phyloP scores from a whole-genome alignment of 208 protist genomes.

The Leptomonas pyrrhocoris region DNA sequence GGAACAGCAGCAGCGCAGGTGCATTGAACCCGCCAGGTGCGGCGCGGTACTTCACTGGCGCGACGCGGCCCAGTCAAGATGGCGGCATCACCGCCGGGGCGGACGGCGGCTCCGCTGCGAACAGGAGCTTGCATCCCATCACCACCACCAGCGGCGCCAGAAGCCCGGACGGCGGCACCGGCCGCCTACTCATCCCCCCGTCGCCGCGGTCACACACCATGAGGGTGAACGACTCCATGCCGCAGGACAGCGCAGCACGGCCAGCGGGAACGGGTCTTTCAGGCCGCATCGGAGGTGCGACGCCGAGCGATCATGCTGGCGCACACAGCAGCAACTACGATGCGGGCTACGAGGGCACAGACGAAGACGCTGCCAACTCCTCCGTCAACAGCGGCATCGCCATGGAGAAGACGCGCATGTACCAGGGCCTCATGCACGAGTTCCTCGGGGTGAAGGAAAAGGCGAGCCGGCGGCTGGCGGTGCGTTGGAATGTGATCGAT shows the following conservation, averaged over 20 bases:
- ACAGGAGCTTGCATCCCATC: neutral
- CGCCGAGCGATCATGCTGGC: neutral
- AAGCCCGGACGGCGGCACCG: neutral
- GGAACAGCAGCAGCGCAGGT: neutral
- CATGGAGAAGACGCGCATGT: slow-evolving; percentile 10
- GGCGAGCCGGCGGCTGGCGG: slow-evolving; percentile 10
- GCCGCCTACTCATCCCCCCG: neutral
- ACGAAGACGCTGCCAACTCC: neutral
- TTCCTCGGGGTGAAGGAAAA: slow-evolving; percentile 21
- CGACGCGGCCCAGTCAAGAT: neutral
- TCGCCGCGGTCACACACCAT: slow-evolving; percentile 12
- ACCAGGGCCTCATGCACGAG: slow-evolving; percentile 30
- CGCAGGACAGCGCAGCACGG: neutral
- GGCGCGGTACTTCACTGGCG: slow-evolving; percentile 11
- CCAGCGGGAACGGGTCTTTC: neutral
- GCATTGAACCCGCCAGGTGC: neutral
- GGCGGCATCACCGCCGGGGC: neutral
- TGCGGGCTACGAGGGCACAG: neutral
- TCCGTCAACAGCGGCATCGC: slow-evolving; percentile 5
- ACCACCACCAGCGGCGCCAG: neutral
- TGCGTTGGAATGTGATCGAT: slow-evolving; percentile 28
- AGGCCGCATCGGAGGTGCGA: neutral
- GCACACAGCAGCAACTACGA: neutral
- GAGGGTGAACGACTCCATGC: slow-evolving; percentile 10
- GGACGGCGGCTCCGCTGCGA: neutral